Evolutionary conservation across 176 grass and related monocot species (phyloP).

Genomic region (Phragmites australis): DNA sequence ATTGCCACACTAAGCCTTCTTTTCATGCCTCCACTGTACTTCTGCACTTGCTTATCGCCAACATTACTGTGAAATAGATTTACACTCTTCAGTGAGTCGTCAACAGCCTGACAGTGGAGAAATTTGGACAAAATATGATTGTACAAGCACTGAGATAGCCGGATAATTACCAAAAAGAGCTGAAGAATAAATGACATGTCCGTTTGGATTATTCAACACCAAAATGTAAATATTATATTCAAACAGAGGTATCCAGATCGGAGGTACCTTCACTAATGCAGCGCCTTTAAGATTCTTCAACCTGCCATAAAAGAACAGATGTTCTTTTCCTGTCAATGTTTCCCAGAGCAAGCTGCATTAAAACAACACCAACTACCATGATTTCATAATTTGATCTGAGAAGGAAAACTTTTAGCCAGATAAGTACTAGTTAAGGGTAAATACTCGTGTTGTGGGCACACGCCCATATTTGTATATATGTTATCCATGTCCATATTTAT

Average conservation of each 20-base stretch:
- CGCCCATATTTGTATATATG: slow-evolving; percentile 89
- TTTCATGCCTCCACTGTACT: slow-evolving; percentile 89
- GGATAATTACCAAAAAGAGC: not conserved
- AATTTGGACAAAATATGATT: slow-evolving; percentile 14
- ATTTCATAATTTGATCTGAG: not conserved
- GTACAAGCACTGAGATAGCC: slow-evolving; percentile 11
- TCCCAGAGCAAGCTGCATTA: slow-evolving; percentile 92
- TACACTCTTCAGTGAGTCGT: slow-evolving; percentile 70
- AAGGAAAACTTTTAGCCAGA: not conserved
- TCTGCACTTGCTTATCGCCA: slow-evolving; percentile 67
- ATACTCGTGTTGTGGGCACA: slow-evolving; percentile 92
- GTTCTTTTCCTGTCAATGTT: slow-evolving; percentile 82
- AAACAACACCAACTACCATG: slow-evolving; percentile 19
- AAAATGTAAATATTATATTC: slow-evolving; percentile 25
- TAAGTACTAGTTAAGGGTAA: slow-evolving; percentile 23
- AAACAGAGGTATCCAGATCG: slow-evolving; percentile 1
- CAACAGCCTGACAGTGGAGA: slow-evolving; percentile 56
- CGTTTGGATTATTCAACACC: slow-evolving; percentile 1
- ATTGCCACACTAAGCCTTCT: slow-evolving; percentile 77
- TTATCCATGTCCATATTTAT: slow-evolving; percentile 75
- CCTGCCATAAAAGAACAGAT: slow-evolving; percentile 86
- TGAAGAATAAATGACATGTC: not conserved
- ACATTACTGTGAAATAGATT: slow-evolving; percentile 59
- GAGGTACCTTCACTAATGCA: slow-evolving; percentile 53
- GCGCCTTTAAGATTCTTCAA: slow-evolving; percentile 76